A percentile compares a stretch with the other conserved stretches of the same genome.
phyloP scores from a whole-genome alignment of 495 filamentous ascomycete genomes.

The Glutinoglossum americanum region DNA sequence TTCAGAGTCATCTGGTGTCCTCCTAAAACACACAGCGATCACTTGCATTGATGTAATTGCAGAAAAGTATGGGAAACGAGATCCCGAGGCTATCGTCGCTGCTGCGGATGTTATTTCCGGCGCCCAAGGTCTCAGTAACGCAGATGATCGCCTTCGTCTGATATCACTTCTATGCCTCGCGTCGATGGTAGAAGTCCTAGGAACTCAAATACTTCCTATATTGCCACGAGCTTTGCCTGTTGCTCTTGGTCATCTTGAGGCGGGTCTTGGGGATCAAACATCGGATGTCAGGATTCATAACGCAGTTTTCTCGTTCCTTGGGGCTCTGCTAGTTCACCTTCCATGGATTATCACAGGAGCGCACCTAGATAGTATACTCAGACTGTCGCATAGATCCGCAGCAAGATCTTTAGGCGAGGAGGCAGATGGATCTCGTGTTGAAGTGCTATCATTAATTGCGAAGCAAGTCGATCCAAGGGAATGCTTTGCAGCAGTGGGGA shows the following conservation, averaged over 20 bases:
- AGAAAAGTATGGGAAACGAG: slow-evolving; percentile 79
- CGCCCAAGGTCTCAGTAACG: slow-evolving; percentile 46
- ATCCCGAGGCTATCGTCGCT: slow-evolving; percentile 36
- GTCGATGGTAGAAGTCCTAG: slow-evolving; percentile 70
- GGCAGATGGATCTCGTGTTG: slow-evolving; percentile 37
- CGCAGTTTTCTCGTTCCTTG: slow-evolving; percentile 57
- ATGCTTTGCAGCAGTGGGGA: slow-evolving; percentile 43
- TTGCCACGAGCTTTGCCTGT: slow-evolving; percentile 52
- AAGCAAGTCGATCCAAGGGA: slow-evolving; percentile 48
- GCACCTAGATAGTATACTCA: slow-evolving; percentile 47
- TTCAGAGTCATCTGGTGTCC: slow-evolving; percentile 40
- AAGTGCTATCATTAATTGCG: slow-evolving; percentile 49
- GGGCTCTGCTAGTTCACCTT: slow-evolving; percentile 53
- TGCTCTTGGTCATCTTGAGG: slow-evolving; percentile 42
- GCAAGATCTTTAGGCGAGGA: slow-evolving; percentile 27
- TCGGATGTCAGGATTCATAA: slow-evolving; percentile 47
- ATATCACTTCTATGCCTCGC: slow-evolving; percentile 76
- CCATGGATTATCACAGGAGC: slow-evolving; percentile 65
- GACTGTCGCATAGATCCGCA: slow-evolving; percentile 48
- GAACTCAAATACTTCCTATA: slow-evolving; percentile 61
- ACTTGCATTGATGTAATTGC: slow-evolving; percentile 75
- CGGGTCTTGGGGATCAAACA: slow-evolving; percentile 30
- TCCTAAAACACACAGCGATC: slow-evolving; percentile 61
- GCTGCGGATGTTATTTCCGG: slow-evolving; percentile 60
- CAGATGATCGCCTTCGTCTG: slow-evolving; percentile 47